A percentile compares a stretch with the other conserved stretches of the same genome.
phyloP scores from a whole-genome alignment of 1,139 yeast genomes.

The Lodderomyces parapsilosis region DNA sequence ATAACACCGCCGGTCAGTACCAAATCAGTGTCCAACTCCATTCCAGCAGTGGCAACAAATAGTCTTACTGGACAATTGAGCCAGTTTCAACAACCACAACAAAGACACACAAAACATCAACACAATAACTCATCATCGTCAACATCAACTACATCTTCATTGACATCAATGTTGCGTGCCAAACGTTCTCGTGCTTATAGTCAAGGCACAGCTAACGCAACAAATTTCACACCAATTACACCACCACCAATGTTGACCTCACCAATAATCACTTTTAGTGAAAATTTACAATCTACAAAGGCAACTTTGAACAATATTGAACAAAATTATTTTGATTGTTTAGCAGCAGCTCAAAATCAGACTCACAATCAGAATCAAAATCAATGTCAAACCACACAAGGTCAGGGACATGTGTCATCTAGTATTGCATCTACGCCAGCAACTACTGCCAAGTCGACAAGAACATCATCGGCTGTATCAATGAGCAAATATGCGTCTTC shows the following conservation, averaged over 20 bases:
- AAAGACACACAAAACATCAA: conserved; percentile 8
- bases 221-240: conserved; percentile 23
- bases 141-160: conserved; percentile 14
- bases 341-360: conserved; percentile 7
- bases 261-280: conserved; percentile 44
- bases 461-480: neutral
- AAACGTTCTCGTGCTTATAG: conserved; percentile 15
- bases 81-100: conserved; percentile 12
- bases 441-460: neutral
- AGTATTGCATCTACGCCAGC: neutral
- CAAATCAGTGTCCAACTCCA: conserved; percentile 5
- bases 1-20: conserved; percentile 10
- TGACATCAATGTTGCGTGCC: conserved; percentile 10
- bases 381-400: too few species aligned
- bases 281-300: conserved; percentile 30
- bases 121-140: conserved; percentile 12
- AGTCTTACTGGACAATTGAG: conserved; percentile 8
- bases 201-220: conserved; percentile 10
- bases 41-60: conserved; percentile 1
- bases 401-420: neutral
- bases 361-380: too few species aligned
- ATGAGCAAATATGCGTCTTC: neutral
- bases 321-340: conserved; percentile 35
- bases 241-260: conserved; percentile 31
- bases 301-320: conserved; percentile 33